Percentiles rank a stretch among this genome's conserved stretches.
These are phyloP conservation scores for Ceratorhiza oryzae-sativae DNA, from an alignment of 1,284 basidiomycete species.

Conservation along the genomic window DNA sequence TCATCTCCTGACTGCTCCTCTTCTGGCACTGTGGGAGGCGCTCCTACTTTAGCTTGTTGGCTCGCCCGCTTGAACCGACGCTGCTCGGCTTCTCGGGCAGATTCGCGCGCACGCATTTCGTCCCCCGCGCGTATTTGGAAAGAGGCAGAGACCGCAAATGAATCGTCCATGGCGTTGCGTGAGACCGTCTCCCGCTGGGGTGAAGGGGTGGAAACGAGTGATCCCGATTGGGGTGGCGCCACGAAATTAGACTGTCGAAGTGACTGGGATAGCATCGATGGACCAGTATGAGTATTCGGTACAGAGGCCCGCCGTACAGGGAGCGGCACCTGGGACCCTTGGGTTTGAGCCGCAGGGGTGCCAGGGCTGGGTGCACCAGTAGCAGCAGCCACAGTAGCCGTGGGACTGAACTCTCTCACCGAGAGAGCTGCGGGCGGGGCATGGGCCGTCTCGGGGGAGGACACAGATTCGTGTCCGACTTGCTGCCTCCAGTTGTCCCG, in stretches of 20 bases:
- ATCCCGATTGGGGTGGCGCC: conserved; percentile 4
- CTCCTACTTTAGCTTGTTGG: background rate
- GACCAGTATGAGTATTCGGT: background rate
- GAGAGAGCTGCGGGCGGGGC: background rate
- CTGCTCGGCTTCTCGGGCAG: conserved; percentile 16
- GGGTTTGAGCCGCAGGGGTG: conserved; percentile 4
- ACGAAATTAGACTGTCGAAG: conserved; percentile 19
- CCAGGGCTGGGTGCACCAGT: background rate
- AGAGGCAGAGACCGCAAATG: conserved; percentile 40
- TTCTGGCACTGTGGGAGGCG: background rate
- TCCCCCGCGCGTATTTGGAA: conserved; percentile 39
- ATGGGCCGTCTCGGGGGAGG: conserved; percentile 10
- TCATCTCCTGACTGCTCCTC: conserved; percentile 26
- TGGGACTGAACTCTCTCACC: conserved; percentile 37
- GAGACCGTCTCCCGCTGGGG: conserved; percentile 5
- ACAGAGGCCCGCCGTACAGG: conserved; percentile 11
- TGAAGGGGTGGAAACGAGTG: conserved; percentile 10
- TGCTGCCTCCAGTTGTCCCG: conserved; percentile 58
- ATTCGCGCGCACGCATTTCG: conserved; percentile 14
- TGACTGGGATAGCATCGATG: conserved; percentile 35
- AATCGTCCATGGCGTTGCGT: conserved; percentile 32
- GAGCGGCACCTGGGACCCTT: conserved; percentile 6
- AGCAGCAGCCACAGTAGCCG: no score
- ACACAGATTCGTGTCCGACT: conserved; percentile 30
- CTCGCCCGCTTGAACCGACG: conserved; percentile 23